These are phyloP conservation scores for Ottelia alismoides DNA, from an alignment of 106 monocot species.

Conservation along the genomic window DNA sequence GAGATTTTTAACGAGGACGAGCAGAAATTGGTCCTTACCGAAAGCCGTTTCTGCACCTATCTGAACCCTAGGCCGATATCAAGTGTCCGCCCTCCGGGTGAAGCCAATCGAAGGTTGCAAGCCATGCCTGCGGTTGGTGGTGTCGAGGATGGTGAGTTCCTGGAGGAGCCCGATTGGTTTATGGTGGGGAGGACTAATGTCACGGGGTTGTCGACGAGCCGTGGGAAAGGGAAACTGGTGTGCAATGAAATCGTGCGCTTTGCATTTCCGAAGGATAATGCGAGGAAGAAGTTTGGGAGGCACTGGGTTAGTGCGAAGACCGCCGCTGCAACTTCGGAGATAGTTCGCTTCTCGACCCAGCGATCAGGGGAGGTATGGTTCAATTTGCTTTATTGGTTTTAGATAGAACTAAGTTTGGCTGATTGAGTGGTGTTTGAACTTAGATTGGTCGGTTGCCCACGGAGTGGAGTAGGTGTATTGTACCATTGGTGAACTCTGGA, in stretches of 20 bases:
- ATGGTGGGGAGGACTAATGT: slow-evolving; percentile 56
- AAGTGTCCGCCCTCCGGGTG: slow-evolving; percentile 20
- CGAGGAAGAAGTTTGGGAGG: slow-evolving; percentile 8
- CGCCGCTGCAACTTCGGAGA: slow-evolving; percentile 40
- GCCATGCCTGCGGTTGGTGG: slow-evolving; percentile 6
- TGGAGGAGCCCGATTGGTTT: slow-evolving; percentile 63
- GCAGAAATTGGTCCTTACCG: slow-evolving; percentile 10
- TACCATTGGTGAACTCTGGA: slow-evolving; percentile 60
- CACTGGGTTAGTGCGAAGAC: slow-evolving; percentile 37
- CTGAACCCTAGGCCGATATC: slow-evolving; percentile 50
- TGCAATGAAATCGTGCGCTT: slow-evolving; percentile 61
- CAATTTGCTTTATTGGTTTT: too few relatives aligned
- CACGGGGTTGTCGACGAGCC: slow-evolving; percentile 41
- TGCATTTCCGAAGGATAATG: slow-evolving; percentile 29
- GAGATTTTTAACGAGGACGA: not conserved
- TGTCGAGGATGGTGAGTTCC: slow-evolving; percentile 43
- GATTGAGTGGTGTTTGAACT: not conserved
- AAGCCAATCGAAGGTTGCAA: slow-evolving; percentile 11
- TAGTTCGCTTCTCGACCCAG: slow-evolving; percentile 76
- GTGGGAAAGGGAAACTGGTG: slow-evolving; percentile 36
- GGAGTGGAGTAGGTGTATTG: slow-evolving; percentile 59
- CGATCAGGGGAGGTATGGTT: slow-evolving; percentile 57
- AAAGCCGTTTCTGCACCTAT: slow-evolving; percentile 20
- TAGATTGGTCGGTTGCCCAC: slow-evolving; percentile 66
- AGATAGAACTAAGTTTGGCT: too few relatives aligned